These are phyloP conservation scores for Pseudogymnoascus sp. DNA, from an alignment of 2,329 filamentous ascomycete species.

Conservation along the genomic window DNA sequence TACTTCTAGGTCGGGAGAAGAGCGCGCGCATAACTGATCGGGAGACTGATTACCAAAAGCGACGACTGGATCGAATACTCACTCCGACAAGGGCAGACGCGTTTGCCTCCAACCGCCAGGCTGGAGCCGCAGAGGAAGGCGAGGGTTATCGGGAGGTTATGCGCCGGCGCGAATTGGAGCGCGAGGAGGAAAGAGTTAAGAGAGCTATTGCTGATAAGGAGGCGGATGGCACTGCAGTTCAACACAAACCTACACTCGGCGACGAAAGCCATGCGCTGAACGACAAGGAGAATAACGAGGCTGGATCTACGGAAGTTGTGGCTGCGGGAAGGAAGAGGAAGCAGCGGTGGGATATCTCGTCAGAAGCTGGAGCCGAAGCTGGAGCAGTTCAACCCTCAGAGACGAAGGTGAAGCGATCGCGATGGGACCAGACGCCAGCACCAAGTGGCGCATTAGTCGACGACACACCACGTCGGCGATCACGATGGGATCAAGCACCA, in stretches of 20 bases:
- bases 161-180: slow-evolving; percentile 81
- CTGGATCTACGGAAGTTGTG: slow-evolving; percentile 58
- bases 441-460: slow-evolving; percentile 38
- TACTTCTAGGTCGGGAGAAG: slow-evolving; percentile 77
- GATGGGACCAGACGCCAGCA: slow-evolving; percentile 80
- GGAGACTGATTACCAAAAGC: slow-evolving; percentile 96
- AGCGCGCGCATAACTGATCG: slow-evolving; percentile 85
- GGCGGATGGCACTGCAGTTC: slow-evolving; percentile 47
- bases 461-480: slow-evolving; percentile 65
- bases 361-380: slow-evolving; percentile 48
- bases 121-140: slow-evolving; percentile 60
- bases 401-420: slow-evolving; percentile 58
- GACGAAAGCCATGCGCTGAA: slow-evolving; percentile 39
- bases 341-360: slow-evolving; percentile 83
- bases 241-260: slow-evolving; percentile 68
- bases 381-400: slow-evolving; percentile 45
- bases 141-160: slow-evolving; percentile 85
- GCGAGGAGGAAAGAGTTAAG: slow-evolving; percentile 83
- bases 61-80: slow-evolving; percentile 79
- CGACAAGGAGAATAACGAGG: slow-evolving; percentile 67
- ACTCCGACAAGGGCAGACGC: slow-evolving; percentile 82
- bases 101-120: slow-evolving; percentile 69
- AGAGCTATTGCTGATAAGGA: slow-evolving; percentile 68
- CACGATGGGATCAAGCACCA: slow-evolving; percentile 88
- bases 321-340: slow-evolving; percentile 71